Base-by-base conservation (phyloP, 768 basidiomycete species). In the Mycena vitilis region DNA sequence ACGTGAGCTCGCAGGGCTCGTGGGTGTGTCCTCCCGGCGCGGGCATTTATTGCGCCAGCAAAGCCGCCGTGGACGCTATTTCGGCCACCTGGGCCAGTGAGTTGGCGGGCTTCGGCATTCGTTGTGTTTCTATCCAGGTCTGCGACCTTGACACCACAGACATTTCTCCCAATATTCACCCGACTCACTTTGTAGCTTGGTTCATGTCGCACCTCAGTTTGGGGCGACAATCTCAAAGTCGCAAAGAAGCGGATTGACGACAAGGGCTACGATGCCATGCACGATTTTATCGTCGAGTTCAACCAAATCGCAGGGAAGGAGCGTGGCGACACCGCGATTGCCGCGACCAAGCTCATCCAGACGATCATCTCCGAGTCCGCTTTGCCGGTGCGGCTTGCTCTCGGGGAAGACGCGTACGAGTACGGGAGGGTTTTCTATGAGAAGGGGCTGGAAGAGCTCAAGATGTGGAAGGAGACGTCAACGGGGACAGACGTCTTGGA, bases 21-120 rank as follows among this genome's bases (percentile, higher is more conserved):
- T 36, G 54, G 52, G 9, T 72, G 12, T 60, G 63, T 49, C 6
- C 71, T 10, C 45, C 65, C 20, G 73, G 73, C 3, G 69, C 60
- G n/a, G 71, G 73, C 0, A 71, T 74, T 0, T 74, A 74, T 36
- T 63, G 69, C 30, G 71, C 73, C 0, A 66, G 65, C 25, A 74
- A 74, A 63, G 73, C 73, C 15, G 73, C 73, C 1, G 34, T 74
- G 16, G 71, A 74, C 36, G 47, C 69, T 0, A 40, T 71, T 11
- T 66, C 71, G 34, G 63, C 59, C 45, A 66, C 60, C 7, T 65
- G 56, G 55, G 58, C 60, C 18, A 53, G 16, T 4, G 57, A 65
- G 37, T 22, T 57, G 25, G 65, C 49, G 22, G 4, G 0, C 1
- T 68, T 62, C 49, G 62, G 44, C n/a, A 68, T 58, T 42, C 49